Conservation (phyloP, 1,284 basidiomycete genomes). For the Tilletia indica region DNA sequence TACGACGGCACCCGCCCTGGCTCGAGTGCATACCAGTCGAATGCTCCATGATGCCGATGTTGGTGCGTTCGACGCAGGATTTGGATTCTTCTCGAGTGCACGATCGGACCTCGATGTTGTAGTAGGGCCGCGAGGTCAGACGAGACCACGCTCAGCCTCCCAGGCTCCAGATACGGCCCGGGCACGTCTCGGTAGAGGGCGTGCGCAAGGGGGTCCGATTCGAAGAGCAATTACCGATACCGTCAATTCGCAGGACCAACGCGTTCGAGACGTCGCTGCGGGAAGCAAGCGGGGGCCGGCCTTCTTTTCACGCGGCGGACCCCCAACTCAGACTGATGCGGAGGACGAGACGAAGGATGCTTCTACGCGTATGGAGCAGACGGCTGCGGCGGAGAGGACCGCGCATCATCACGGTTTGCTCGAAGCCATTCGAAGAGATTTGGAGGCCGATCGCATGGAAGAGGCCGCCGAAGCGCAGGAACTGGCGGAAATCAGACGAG, state of each 20-base stretch:
- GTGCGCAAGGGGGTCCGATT: background rate
- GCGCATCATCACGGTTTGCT: conserved; percentile 1
- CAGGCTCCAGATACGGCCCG: background rate
- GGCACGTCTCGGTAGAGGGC: background rate
- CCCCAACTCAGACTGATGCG: background rate
- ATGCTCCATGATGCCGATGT: conserved; percentile 4
- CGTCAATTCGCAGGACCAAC: background rate
- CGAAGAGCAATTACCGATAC: conserved; percentile 6
- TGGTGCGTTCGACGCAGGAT: conserved; percentile 3
- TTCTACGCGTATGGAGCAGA: background rate
- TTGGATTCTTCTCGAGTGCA: background rate
- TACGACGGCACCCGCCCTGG: background rate
- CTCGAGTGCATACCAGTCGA: background rate
- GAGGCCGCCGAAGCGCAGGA: background rate
- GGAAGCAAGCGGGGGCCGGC: background rate
- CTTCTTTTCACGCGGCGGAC: background rate
- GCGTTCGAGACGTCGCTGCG: background rate
- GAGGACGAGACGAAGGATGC: background rate
- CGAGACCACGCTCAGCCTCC: background rate
- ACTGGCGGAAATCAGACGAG: background rate
- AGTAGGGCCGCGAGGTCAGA: background rate
- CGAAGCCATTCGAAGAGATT: conserved; percentile 10
- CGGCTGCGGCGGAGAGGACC: background rate
- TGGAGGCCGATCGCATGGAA: background rate
- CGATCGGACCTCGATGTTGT: background rate